Conservation (phyloP, 2,329 filamentous ascomycete species). For the Aspergillus alliaceus region DNA sequence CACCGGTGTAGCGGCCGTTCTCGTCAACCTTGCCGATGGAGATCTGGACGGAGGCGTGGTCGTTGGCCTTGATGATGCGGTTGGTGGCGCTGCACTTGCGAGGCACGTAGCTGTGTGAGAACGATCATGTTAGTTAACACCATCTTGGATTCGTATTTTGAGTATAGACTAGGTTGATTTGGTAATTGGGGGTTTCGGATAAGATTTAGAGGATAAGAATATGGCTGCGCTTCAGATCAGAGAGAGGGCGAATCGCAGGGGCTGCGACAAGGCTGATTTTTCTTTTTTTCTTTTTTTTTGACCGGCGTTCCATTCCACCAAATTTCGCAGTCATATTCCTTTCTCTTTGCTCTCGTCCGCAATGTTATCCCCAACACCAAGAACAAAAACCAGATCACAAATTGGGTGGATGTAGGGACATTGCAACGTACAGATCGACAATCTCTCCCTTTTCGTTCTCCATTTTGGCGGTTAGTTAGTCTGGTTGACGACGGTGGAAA, state of each 20-base stretch:
- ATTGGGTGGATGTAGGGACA: constrained; percentile 12
- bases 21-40: constrained; percentile 97
- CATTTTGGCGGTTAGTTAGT: constrained; percentile 66
- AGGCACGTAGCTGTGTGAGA: constrained; percentile 76
- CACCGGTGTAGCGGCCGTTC: constrained; percentile 94
- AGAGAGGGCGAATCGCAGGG: neutral
- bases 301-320: neutral
- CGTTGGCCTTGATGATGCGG: constrained; percentile 99
- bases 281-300: neutral
- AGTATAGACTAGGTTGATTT: constrained; percentile 5
- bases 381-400: constrained; percentile 10
- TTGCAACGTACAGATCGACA: constrained; percentile 84
- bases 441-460: constrained; percentile 99
- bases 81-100: constrained; percentile 99
- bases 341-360: neutral
- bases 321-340: neutral
- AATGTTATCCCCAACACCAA: neutral
- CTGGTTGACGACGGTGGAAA: constrained; percentile 38
- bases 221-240: neutral
- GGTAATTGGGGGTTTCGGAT: neutral
- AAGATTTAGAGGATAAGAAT: neutral
- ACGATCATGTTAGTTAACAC: constrained; percentile 12
- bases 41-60: constrained; percentile 98
- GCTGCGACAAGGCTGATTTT: neutral
- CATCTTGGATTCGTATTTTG: neutral